Evolutionary conservation across 768 basidiomycete species (phyloP).

Genomic region (Mycena rebaudengoi): DNA sequence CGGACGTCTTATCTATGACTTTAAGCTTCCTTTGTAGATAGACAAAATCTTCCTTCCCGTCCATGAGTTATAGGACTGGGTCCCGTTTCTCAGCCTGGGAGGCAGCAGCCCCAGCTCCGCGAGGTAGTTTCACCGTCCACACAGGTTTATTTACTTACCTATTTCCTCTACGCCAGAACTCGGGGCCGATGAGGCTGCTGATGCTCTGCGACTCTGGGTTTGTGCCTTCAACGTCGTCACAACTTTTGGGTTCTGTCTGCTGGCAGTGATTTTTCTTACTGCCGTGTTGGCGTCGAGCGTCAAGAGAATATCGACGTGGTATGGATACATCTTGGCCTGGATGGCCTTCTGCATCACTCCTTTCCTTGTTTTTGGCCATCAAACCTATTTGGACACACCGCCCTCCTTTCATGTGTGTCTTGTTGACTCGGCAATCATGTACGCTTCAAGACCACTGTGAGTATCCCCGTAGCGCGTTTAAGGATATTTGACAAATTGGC

Average conservation of each 20-base stretch:
- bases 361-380: constrained; percentile 15
- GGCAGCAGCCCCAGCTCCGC: too few relatives aligned
- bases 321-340: constrained; percentile 12
- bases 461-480: background rate
- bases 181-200: too few relatives aligned
- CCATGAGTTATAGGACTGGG: too few relatives aligned
- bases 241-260: constrained; percentile 3
- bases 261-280: constrained; percentile 5
- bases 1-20: too few relatives aligned
- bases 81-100: too few relatives aligned
- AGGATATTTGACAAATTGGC: too few relatives aligned
- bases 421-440: constrained; percentile 17
- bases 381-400: constrained; percentile 7
- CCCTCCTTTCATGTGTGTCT: constrained; percentile 5
- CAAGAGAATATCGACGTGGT: constrained; percentile 17
- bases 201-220: background rate
- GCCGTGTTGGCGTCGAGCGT: constrained; percentile 6
- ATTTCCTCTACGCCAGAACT: too few relatives aligned
- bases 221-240: constrained; percentile 11
- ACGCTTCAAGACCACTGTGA: constrained; percentile 18
- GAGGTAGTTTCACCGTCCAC: too few relatives aligned
- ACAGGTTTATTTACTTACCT: too few relatives aligned
- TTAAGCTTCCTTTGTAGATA: too few relatives aligned
- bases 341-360: constrained; percentile 15
- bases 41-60: too few relatives aligned